Percentiles rank a stretch among this genome's conserved stretches.
These are phyloP conservation scores for Xylaria hypoxylon DNA, from an alignment of 2,329 filamentous ascomycete genomes.

Conservation along the genomic window DNA sequence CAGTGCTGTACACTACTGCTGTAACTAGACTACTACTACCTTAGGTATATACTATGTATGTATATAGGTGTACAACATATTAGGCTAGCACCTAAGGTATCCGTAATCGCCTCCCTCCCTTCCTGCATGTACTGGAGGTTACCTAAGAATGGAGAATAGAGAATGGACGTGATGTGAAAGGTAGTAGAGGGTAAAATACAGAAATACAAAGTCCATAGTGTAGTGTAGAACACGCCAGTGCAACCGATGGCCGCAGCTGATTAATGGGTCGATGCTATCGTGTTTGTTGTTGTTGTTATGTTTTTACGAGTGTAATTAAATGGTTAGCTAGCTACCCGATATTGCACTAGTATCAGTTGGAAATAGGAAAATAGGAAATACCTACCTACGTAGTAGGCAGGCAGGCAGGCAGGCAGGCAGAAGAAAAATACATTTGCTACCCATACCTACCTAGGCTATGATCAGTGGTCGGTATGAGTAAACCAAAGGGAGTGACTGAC, in stretches of 20 bases:
- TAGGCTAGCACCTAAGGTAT: no score
- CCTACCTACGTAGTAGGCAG: no score
- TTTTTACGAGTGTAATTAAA: not conserved
- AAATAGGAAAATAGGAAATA: no score
- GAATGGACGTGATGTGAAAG: not conserved
- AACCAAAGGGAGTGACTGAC: not conserved
- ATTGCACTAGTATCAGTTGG: no score
- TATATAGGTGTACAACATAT: not conserved
- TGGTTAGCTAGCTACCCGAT: not conserved
- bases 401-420: no score
- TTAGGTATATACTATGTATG: not conserved
- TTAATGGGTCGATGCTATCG: constrained; percentile 21
- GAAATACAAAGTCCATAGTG: constrained; percentile 1
- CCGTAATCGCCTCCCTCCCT: no score
- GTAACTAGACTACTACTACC: no score
- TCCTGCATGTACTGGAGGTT: not conserved
- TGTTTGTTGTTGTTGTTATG: not conserved
- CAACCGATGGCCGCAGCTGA: constrained; percentile 18
- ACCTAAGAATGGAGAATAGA: not conserved
- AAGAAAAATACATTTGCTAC: no score
- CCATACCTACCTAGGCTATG: not conserved
- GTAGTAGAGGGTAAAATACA: constrained; percentile 25
- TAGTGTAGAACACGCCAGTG: constrained; percentile 13
- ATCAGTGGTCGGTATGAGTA: constrained; percentile 2
- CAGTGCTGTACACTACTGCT: not conserved